Evolutionary conservation across 345 rosid genomes (phyloP).

Genomic region (Zanthoxylum bungeanum): DNA sequence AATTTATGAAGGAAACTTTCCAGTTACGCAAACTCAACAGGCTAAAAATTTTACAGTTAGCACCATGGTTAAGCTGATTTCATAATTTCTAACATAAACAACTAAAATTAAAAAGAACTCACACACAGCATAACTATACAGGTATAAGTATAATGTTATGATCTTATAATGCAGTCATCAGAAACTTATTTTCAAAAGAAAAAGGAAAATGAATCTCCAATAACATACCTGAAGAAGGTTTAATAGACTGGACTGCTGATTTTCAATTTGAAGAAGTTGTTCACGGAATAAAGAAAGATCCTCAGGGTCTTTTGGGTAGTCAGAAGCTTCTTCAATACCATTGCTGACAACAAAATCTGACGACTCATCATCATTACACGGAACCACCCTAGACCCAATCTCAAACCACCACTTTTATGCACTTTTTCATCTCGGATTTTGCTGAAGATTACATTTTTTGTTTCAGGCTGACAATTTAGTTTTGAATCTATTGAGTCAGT

Average conservation of each 20-base stretch:
- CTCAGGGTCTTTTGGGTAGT: constrained; percentile 52
- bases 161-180: not conserved
- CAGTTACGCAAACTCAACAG: too few species aligned
- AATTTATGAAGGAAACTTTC: too few species aligned
- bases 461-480: constrained; percentile 35
- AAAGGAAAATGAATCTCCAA: constrained; percentile 3
- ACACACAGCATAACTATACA: not conserved
- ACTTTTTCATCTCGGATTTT: constrained; percentile 29
- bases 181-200: not conserved
- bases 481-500: constrained; percentile 21
- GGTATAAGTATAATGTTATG: not conserved
- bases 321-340: constrained; percentile 37
- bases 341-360: constrained; percentile 26
- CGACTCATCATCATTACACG: constrained; percentile 45
- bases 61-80: not conserved
- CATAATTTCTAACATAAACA: not conserved
- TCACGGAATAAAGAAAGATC: constrained; percentile 58
- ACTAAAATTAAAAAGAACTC: not conserved
- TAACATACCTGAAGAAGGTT: constrained; percentile 76
- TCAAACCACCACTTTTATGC: constrained; percentile 39
- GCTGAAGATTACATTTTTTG: constrained; percentile 43
- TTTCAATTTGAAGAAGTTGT: constrained; percentile 83
- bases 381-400: constrained; percentile 59
- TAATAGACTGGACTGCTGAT: constrained; percentile 79
- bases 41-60: not conserved